These are phyloP conservation scores for Thuja plicata DNA, from an alignment of 83 land plant genomes.

Conservation along the genomic window DNA sequence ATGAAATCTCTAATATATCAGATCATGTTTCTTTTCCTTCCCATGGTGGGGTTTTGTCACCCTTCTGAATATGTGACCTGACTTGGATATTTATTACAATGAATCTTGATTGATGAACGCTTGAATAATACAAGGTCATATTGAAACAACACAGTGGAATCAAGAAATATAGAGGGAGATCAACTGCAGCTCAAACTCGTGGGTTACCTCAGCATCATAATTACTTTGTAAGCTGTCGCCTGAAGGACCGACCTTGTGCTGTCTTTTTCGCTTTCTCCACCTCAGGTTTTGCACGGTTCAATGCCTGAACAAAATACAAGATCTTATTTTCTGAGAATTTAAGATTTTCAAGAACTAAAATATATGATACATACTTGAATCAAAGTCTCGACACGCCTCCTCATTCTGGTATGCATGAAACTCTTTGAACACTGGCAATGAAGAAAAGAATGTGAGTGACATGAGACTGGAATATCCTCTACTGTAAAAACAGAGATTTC, in stretches of 20 bases:
- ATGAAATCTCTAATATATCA: not conserved
- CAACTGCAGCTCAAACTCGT: not conserved
- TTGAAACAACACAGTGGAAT: not conserved
- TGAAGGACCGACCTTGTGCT: conserved; percentile 57
- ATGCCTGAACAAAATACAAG: conserved; percentile 42
- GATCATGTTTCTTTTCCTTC: not conserved
- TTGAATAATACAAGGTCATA: not conserved
- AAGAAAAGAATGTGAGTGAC: not conserved
- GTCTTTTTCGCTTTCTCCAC: conserved; percentile 57
- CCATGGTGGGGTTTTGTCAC: not conserved
- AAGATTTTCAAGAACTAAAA: not conserved
- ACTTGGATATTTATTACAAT: conserved; percentile 7
- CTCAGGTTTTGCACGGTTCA: conserved; percentile 89
- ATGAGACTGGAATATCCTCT: not conserved
- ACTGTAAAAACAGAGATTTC: not conserved
- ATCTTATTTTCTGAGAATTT: not conserved
- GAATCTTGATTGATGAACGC: not conserved
- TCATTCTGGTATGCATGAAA: conserved; percentile 97
- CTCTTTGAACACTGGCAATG: conserved; percentile 87
- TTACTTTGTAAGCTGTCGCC: conserved; percentile 21
- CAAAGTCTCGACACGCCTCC: conserved; percentile 89
- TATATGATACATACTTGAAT: conserved; percentile 60
- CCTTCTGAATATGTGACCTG: conserved; percentile 3
- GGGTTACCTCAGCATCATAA: not conserved
- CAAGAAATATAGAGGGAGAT: not conserved